Percentiles rank a stretch among this genome's conserved stretches.
Evolutionary conservation across 345 rosid species (phyloP).

Genomic region (Pistacia atlantica): DNA sequence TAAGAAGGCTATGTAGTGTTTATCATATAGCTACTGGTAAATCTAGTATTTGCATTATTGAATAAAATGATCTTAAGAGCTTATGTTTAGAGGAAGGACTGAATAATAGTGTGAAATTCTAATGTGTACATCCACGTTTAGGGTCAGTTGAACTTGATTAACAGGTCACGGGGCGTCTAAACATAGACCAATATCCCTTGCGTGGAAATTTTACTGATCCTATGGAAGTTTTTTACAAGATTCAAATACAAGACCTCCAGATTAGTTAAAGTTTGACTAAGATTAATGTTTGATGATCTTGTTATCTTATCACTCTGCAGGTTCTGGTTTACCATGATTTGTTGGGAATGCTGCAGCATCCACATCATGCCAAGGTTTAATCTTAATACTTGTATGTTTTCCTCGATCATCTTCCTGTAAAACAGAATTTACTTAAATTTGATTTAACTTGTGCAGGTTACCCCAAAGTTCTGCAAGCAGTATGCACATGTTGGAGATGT

Average conservation of each 20-base stretch:
- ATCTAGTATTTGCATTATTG: background rate
- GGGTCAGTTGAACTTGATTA: no score
- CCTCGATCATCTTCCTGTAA: background rate
- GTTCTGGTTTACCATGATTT: conserved; percentile 92
- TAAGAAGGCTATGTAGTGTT: background rate
- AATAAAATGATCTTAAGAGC: background rate
- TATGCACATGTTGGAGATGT: conserved; percentile 72
- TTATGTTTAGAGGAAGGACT: background rate
- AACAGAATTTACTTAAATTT: background rate
- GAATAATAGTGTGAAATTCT: no score
- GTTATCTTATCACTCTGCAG: conserved; percentile 37
- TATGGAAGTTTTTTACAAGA: no score
- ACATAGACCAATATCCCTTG: background rate
- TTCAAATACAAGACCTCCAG: background rate
- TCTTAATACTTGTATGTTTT: background rate
- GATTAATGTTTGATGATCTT: background rate
- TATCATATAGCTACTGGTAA: background rate
- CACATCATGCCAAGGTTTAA: conserved; percentile 94
- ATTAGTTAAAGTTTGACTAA: background rate
- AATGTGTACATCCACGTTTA: no score
- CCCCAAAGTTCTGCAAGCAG: conserved; percentile 92
- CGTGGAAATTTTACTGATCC: background rate
- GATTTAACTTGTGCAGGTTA: conserved; percentile 50
- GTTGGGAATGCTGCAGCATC: conserved; percentile 94
- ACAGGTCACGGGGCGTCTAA: background rate